A percentile compares a stretch with the other conserved stretches of the same genome.
Conservation (phyloP, 495 filamentous ascomycete species). For the Apiosordaria backusii region DNA sequence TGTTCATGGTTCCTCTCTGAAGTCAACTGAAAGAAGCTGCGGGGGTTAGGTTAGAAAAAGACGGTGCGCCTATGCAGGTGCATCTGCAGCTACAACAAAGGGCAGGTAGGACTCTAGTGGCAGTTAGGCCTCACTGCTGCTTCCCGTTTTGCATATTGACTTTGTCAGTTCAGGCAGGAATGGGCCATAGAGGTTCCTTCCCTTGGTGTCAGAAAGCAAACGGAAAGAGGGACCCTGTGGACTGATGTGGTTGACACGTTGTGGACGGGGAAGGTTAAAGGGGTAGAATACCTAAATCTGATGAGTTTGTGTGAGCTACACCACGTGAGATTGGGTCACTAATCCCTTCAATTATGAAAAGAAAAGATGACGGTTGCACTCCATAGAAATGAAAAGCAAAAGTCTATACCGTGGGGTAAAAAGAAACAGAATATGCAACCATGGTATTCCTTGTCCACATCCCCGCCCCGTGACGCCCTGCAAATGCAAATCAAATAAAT, state of each 20-base stretch:
- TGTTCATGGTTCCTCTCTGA: not conserved
- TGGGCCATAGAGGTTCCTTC: conserved; percentile 7
- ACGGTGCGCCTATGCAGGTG: not conserved
- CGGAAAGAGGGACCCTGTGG: conserved; percentile 8
- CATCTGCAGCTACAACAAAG: not conserved
- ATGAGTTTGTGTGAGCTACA: too few relatives aligned
- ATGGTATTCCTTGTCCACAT: conserved; percentile 31
- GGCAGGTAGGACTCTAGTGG: not conserved
- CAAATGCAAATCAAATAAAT: conserved; percentile 28
- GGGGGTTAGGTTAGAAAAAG: not conserved
- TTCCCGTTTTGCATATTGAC: conserved; percentile 21
- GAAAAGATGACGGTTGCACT: too few relatives aligned
- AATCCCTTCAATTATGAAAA: not conserved
- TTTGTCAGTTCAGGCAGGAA: conserved; percentile 2
- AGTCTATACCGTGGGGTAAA: conserved; percentile 26
- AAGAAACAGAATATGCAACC: conserved; percentile 27
- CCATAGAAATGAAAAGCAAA: conserved; percentile 19
- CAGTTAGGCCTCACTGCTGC: conserved; percentile 18
- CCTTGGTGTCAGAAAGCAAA: conserved; percentile 6
- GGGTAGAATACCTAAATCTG: too few relatives aligned
- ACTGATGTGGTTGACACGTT: not conserved
- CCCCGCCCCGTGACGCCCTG: conserved; percentile 30
- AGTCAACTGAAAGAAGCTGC: not conserved
- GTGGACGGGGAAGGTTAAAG: not conserved
- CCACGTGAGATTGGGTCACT: not conserved